Percentiles rank a stretch among this genome's conserved stretches.
phyloP scores from a whole-genome alignment of 2,329 filamentous ascomycete species.

The Phialocephala sp. region DNA sequence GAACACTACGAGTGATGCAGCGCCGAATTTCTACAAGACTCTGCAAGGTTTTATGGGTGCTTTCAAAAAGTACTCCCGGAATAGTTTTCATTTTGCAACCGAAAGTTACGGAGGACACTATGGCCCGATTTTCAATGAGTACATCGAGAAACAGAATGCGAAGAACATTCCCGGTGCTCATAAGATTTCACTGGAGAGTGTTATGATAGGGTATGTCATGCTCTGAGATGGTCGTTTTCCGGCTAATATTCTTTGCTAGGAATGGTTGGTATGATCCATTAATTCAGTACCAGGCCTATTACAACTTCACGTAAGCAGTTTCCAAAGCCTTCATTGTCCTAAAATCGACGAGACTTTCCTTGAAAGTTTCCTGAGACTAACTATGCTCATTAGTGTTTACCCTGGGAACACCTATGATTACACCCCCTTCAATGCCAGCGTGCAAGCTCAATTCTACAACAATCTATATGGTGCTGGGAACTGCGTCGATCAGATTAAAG shows the following conservation, averaged over 20 bases:
- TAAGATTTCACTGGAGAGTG: constrained; percentile 53
- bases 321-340: background rate
- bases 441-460: constrained; percentile 60
- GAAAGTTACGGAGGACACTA: constrained; percentile 66
- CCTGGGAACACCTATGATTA: constrained; percentile 64
- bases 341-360: background rate
- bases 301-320: constrained; percentile 54
- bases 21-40: constrained; percentile 65
- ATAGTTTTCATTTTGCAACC: constrained; percentile 59
- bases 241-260: constrained; percentile 13
- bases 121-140: constrained; percentile 62
- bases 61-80: constrained; percentile 57
- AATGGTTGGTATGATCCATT: constrained; percentile 64
- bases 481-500: constrained; percentile 61
- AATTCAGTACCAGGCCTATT: constrained; percentile 61
- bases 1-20: constrained; percentile 57
- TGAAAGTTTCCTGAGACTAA: background rate
- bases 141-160: constrained; percentile 65
- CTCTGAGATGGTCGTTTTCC: background rate
- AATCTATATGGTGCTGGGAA: constrained; percentile 65
- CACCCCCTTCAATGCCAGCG: constrained; percentile 55
- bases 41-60: constrained; percentile 68
- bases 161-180: constrained; percentile 54
- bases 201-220: constrained; percentile 52
- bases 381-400: constrained; percentile 15